Base-by-base conservation (phyloP, 140 eudicot genomes). In the Cichorium intybus region DNA sequence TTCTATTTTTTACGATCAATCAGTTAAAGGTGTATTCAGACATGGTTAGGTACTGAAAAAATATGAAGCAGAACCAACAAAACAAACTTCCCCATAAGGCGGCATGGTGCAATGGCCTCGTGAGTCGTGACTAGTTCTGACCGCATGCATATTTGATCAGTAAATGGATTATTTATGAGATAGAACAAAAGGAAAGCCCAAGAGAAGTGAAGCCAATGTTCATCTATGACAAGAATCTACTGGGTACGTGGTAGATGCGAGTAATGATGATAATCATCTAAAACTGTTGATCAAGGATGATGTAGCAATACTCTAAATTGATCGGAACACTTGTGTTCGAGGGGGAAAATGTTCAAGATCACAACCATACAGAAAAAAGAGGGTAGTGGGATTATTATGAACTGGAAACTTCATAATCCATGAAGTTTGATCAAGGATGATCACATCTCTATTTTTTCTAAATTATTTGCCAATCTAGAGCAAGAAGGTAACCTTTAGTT, bases 351-450 rank as follows among this genome's bases (percentile, higher is more conserved):
- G n/a, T 24, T 61, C 46, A 71, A 61, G 35, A 61, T 71, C 56
- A 60, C 46, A 46, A 41, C 21, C 24, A 0, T 1, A n/a, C 48
- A 69, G 16, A 21, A 20, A 35, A 57, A 24, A 15, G 31, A 24
- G 62, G 24, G 24, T 60, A 12, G 53, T 14, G 60, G 43, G 34
- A 41, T 18, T 4, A 24, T 27, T 5, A 63, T 27, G n/a, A 22
- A 10, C 41, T 29, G 9, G 9, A 63, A 6, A 10, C n/a, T 6
- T 31, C 22, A 21, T 53, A 45, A 73, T 34, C 29, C 54, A 14
- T 64, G 39, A 22, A 48, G 27, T 34, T n/a, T 45, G 59, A 50
- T 51, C 7, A 68, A 12, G 37, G 56, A 39, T 37, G 64, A 53
- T n/a, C n/a, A n/a, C 45, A 55, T 17, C 7, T 43, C 3, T 66